Base-by-base conservation (phyloP, 169 alveolate species). In the Cryptosporidium baileyi region DNA sequence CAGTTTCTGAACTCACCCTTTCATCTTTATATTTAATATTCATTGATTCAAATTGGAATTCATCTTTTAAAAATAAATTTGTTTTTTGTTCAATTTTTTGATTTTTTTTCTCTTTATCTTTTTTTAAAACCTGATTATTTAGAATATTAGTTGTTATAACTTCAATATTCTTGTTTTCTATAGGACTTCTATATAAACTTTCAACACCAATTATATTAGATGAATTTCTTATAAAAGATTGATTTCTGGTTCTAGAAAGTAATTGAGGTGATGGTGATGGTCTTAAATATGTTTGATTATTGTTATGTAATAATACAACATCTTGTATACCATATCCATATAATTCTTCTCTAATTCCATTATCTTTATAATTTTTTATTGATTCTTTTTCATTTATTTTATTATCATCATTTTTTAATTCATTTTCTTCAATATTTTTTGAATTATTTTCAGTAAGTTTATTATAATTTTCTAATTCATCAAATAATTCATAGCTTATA, bases 311-410 rank as follows among this genome's bases (percentile, higher is more conserved):
- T 30, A 74, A 11, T 2, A 51, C 63, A 3, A 74, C 51, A 40
- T 74, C 85, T 24, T 74, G 85, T n/a, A 54, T 74, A 11, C 60
- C 74, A 74, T 30, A 49, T 6, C 63, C 52, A 51, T 38, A 74
- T 9, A 74, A 34, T 2, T 57, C 60, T 4, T 51, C 59, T 3
- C 54, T 26, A 7, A 30, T 54, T 17, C 26, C 49, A 17, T 22
- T 41, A 24, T 26, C 22, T 28, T 28, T 15, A 30, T 19, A 1
- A 45, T 47, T 38, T 19, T 57, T 13, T 5, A 6, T 3, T 22
- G 26, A 57, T 11, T 19, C 8, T 7, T 51, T 0, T 24, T 11
- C 36, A 24, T 24, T 5, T 24, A 1, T 7, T 19, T 13, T 5
- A 17, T 22, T 13, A 1, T 5, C 1, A 11, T 11, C 9, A 11